Base-by-base conservation (phyloP, 768 basidiomycete genomes). In the Calocybe indica region DNA sequence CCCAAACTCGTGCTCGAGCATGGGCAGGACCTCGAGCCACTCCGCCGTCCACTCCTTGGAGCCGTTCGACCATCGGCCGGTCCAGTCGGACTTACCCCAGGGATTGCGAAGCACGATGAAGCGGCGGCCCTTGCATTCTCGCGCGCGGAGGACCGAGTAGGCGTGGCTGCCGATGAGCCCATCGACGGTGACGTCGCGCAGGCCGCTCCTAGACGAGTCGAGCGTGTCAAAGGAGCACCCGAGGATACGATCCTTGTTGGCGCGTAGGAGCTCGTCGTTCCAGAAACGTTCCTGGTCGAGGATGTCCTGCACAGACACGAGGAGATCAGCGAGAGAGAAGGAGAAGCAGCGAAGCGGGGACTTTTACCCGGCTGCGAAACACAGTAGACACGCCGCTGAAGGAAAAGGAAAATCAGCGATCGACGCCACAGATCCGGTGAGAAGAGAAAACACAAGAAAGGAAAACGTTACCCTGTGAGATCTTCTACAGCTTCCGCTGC, bases 401-500 rank as follows among this genome's bases (percentile, higher is more conserved):
- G 22, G 22, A 22, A 22, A 22, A 22, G 22, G 22, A 22, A 22
- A 22, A 22, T 22, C 22, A 22, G 22, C 22, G 22, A 22, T 22
- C 22, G 22, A 22, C 22, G 22, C 22, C 22, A 22, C 22, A 22
- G 22, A 22, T 22, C 22, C 22, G 22, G 4, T 22, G 22, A 22
- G 22, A 22, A 22, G 22, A 22, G 22, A 22, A 22, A 22, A 22
- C 22, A 22, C 22, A 4, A 4, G 22, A 22, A 22, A 22, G 22
- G 22, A 22, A 22, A 4, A 22, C 22, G 22, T 22, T 22, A 78
- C 77, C 79, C 78, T 15, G 78, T 79, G 45, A 82, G 58, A 58
- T 80, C 78, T 55, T 80, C 78, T 9, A 79, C 68, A 0, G 73
- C 79, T 48, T 80, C 77, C 35, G 63, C 67, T 13, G 70, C 62